Evolutionary conservation across 345 rosid species (phyloP), one percentile per base, ranked within the genome.

Genomic region (Arabidopsis suecica): DNA sequence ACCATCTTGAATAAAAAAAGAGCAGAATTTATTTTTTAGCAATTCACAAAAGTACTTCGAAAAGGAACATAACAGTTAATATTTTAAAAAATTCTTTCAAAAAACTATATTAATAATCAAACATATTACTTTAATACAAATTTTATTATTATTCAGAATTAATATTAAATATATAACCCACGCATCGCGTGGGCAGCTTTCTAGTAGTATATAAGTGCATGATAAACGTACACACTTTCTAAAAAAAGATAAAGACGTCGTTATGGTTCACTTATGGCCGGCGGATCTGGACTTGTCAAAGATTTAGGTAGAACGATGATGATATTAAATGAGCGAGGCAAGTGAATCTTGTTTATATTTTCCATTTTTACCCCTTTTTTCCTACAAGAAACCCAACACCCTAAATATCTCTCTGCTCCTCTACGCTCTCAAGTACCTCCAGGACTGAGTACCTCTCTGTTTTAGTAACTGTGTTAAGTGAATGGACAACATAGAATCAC

Each of bases 401-500:
- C 41, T 63, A 72, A 14, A 38, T 18, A 20, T 32, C 41, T 61
- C 70, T 5, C 42, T 18, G 25, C 64, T 32, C 30, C 14, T 54
- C 49, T 13, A 37, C 20, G 0, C 66, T 28, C 16, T 28, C 20
- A 50, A 47, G 0, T 2, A 55, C 22, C 16, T 34, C 12, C 25
- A 23, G 25, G 2, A 23, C 25, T 23, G 25, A 23, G 25, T 23
- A 23, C 22, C 16, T 34, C 16, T 50, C 38, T 69, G 34, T 41
- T 54, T 5, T 14, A 22, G 3, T 33, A 64, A 16, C 33, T 63
- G 28, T 65, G 7, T 23, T 25, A 14, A 16, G 50, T 34, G 65
- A 47, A 76, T 76, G 79, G 63, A 69, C 5, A 57, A 9, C 53
- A 36, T 25, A 33, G 58, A 61, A 54, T 33, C 60, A 34, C 33